phyloP scores from a whole-genome alignment of 202 grass and related monocot genomes.

The Panicum hallii region DNA sequence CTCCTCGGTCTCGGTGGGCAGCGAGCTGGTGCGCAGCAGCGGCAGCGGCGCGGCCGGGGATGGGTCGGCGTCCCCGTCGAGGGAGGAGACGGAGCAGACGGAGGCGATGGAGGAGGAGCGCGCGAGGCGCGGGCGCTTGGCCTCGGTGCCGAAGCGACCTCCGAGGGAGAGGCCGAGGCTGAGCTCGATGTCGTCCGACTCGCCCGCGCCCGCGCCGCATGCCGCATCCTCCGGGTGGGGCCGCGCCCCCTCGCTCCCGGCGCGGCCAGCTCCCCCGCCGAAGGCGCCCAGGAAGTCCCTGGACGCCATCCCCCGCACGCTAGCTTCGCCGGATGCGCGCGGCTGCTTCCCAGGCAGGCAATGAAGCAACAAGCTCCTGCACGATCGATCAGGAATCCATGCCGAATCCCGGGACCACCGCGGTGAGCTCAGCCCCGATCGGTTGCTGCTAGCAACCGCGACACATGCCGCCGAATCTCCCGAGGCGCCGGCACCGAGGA shows the following conservation, averaged over 20 bases:
- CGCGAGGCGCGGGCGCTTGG: constrained; percentile 50
- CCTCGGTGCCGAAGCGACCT: constrained; percentile 65
- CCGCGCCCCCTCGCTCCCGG: background rate
- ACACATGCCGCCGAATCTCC: background rate
- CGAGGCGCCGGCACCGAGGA: background rate
- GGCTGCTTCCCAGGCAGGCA: background rate
- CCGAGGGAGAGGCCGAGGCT: constrained; percentile 77
- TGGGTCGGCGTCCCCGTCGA: constrained; percentile 26
- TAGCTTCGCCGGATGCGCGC: background rate
- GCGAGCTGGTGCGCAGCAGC: constrained; percentile 76
- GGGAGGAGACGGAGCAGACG: constrained; percentile 54
- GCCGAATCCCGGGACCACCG: background rate
- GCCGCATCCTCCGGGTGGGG: background rate
- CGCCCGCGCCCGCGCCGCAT: constrained; percentile 36
- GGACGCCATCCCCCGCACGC: constrained; percentile 11
- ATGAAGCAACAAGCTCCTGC: background rate
- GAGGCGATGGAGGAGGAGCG: constrained; percentile 88
- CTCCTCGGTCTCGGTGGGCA: constrained; percentile 82
- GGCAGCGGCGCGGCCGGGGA: constrained; percentile 44
- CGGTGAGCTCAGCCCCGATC: background rate
- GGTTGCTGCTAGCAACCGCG: background rate
- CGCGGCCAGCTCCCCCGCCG: constrained; percentile 24
- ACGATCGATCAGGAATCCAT: background rate
- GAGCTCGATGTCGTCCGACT: constrained; percentile 78
- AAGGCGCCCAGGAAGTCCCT: constrained; percentile 74